Percentiles rank a stretch among this genome's conserved stretches.
Conservation (phyloP, 805 yeast species). For the Saccharomyces paradoxus region DNA sequence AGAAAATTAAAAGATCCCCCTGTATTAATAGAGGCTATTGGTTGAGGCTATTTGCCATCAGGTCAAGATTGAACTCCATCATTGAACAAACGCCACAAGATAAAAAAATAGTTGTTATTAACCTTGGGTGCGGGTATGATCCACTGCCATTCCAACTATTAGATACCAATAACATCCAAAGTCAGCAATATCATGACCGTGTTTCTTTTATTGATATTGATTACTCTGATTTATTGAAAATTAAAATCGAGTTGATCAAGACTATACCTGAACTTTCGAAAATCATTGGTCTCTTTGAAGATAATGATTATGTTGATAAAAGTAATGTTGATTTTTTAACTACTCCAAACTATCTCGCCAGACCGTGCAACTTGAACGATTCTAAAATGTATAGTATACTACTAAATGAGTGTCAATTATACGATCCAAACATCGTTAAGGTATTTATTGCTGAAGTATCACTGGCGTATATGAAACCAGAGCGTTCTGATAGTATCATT, state of each 20-base stretch:
- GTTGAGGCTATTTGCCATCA: conserved; percentile 67
- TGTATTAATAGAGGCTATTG: conserved; percentile 79
- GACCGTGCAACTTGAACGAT: conserved; percentile 62
- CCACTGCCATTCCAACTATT: conserved; percentile 50
- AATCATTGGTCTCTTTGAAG: conserved; percentile 35
- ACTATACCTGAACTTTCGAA: conserved; percentile 38
- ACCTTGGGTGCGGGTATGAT: conserved; percentile 75
- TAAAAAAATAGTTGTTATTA: conserved; percentile 41
- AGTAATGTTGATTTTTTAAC: conserved; percentile 16
- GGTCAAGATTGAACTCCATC: conserved; percentile 43
- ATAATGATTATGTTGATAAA: background rate
- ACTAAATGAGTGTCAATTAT: conserved; percentile 3
- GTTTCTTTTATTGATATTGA: conserved; percentile 62
- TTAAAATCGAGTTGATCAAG: conserved; percentile 47
- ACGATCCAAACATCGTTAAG: conserved; percentile 32
- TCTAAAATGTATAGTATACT: conserved; percentile 30
- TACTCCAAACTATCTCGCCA: conserved; percentile 43
- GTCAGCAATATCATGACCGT: conserved; percentile 23
- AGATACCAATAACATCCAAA: conserved; percentile 27
- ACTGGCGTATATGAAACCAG: conserved; percentile 67
- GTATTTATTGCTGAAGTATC: conserved; percentile 79
- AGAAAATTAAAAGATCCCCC: conserved; percentile 61
- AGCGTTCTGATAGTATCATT: conserved; percentile 56
- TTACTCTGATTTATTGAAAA: conserved; percentile 57
- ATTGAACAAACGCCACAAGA: conserved; percentile 22